Conservation (phyloP, 257 asterid species). For the Ligustrum vulgare region DNA sequence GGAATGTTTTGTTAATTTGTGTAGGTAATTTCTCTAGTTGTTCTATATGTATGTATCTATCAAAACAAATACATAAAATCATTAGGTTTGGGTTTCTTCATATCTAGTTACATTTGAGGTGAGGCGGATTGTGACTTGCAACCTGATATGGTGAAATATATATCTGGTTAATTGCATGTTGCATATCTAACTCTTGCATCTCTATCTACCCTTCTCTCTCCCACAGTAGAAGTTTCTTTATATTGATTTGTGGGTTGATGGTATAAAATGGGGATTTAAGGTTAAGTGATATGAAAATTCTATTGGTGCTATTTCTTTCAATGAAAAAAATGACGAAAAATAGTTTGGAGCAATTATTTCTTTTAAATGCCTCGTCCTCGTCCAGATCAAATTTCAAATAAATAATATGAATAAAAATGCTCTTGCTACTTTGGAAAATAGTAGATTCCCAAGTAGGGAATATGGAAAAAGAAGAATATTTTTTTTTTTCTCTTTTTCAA, state of each 20-base stretch:
- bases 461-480: background rate
- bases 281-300: conserved; percentile 10
- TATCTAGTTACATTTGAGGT: conserved; percentile 9
- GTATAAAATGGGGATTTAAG: background rate
- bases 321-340: conserved; percentile 19
- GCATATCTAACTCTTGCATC: conserved; percentile 19
- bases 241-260: conserved; percentile 16
- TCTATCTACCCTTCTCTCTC: background rate
- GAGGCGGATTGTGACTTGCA: conserved; percentile 43
- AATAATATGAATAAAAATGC: background rate
- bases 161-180: conserved; percentile 49
- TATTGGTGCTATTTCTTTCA: conserved; percentile 9
- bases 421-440: background rate
- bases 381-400: conserved; percentile 12
- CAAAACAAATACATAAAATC: background rate
- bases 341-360: background rate
- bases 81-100: background rate
- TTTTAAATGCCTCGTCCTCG: conserved; percentile 8
- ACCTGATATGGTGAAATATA: conserved; percentile 64
- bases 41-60: background rate
- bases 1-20: background rate
- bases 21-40: conserved; percentile 1
- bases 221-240: conserved; percentile 6
- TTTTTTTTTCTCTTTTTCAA: conserved; percentile 2
- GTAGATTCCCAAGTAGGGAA: background rate